Base-by-base conservation (phyloP, 2,329 filamentous ascomycete species). In the Penicillium janthinellum region DNA sequence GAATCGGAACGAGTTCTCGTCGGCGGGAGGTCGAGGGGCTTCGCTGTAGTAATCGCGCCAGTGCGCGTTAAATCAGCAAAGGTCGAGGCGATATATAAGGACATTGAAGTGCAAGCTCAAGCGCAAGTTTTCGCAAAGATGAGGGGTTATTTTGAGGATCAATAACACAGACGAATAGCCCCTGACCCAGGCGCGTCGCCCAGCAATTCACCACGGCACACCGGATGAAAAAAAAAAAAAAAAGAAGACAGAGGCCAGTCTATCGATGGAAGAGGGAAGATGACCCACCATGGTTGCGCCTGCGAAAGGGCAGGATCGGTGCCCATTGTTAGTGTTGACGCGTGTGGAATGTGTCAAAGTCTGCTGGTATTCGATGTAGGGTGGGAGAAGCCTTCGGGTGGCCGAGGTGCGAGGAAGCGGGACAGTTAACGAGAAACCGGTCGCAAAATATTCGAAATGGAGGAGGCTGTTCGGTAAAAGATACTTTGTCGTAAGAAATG, bases 1-100 rank as follows among this genome's bases (percentile, higher is more conserved):
- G 57, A 81, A 80, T 20, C 70, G 69, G 61, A 76, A 77, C 25
- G 68, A 65, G 34, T 67, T 66, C n/a, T 72, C 70, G 45, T 60
- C 41, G 4, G 54, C 38, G 2, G 42, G 35, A 34, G 64, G 53
- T 3, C 61, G 55, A 54, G 57, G 14, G 17, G 54, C 28, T 41
- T 38, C 60, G 57, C 61, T 67, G 34, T 48, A 31, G 56, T 25
- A 20, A 25, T 48, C 31, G 57, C 55, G 54, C 57, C 34, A 44
- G 34, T 25, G 49, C 56, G 49, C 52, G 44, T 57, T 39, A 35
- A 38, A 51, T 68, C 62, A 70, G 61, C 52, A 50, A 50, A 59
- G 20, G 22, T 52, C 28, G 38, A 48, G 52, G 25, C 34, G 17
- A 54, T 44, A 35, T 14, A n/a, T 20, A 5, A 20, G 11, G 41